Conservation (phyloP, 352 stramenopile genomes). For the Globisporangium camurandrum region DNA sequence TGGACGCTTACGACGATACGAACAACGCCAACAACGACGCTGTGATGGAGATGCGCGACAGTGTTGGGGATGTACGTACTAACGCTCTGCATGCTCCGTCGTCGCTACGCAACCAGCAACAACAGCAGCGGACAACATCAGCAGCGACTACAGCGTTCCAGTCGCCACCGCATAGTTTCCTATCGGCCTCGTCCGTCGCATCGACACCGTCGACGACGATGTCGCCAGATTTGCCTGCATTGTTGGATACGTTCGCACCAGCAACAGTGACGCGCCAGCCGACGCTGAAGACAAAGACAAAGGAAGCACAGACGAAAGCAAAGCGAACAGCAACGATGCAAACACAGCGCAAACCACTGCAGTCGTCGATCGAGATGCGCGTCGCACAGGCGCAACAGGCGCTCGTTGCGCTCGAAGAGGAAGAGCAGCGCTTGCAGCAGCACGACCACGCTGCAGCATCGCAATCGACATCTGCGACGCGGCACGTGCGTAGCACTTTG, state of each 20-base stretch:
- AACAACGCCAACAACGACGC: neutral
- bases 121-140: too few species aligned
- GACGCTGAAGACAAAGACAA: too few species aligned
- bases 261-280: too few species aligned
- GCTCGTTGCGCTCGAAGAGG: neutral
- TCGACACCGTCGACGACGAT: neutral
- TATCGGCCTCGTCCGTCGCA: too few species aligned
- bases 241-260: too few species aligned
- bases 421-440: conserved; percentile 1
- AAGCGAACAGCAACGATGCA: neutral
- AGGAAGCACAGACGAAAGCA: too few species aligned
- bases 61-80: neutral
- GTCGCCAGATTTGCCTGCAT: too few species aligned
- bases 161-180: too few species aligned
- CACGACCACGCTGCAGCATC: too few species aligned
- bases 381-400: conserved; percentile 13
- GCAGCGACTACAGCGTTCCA: too few species aligned
- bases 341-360: too few species aligned
- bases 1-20: neutral
- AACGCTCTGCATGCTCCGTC: neutral
- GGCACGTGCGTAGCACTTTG: conserved; percentile 1
- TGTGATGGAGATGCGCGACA: neutral
- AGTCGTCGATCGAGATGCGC: conserved; percentile 13
- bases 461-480: neutral
- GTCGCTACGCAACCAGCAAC: neutral